Evolutionary conservation across 2,329 filamentous ascomycete genomes (phyloP).

Genomic region (Didymella arachidicola): DNA sequence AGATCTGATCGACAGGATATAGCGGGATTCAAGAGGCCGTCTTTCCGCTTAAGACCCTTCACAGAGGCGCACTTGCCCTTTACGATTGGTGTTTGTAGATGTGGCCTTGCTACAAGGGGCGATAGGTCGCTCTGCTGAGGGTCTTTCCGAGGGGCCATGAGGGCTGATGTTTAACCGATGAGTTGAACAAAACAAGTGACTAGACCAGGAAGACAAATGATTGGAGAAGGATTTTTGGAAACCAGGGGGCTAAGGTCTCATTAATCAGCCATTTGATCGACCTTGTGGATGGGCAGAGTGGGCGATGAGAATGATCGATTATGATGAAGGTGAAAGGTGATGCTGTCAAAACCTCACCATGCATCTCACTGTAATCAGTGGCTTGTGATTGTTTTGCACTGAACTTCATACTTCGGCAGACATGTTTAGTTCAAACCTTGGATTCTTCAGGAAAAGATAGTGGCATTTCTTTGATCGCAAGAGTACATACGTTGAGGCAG

Average conservation of each 20-base stretch:
- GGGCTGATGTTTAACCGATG: too few species aligned
- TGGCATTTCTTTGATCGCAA: too few species aligned
- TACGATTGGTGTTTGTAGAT: neutral
- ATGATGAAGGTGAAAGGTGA: neutral
- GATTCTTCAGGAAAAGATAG: too few species aligned
- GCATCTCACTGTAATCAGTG: too few species aligned
- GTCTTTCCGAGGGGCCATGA: neutral
- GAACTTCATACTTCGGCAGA: too few species aligned
- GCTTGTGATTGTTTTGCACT: too few species aligned
- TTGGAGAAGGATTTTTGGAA: neutral
- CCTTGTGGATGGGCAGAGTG: neutral
- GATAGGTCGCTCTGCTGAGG: neutral
- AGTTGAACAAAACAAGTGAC: neutral
- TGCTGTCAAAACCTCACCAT: neutral
- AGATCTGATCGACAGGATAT: constrained; percentile 1
- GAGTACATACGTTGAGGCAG: too few species aligned
- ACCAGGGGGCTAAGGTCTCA: neutral
- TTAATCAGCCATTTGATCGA: neutral
- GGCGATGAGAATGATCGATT: neutral
- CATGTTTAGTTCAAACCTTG: too few species aligned
- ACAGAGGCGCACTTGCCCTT: neutral
- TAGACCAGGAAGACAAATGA: neutral
- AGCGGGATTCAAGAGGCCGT: constrained; percentile 12
- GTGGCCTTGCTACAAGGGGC: neutral
- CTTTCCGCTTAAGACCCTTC: neutral